These are phyloP conservation scores for Smittium culicis DNA, from an alignment of 371 early-diverging fungal species.

Conservation along the genomic window DNA sequence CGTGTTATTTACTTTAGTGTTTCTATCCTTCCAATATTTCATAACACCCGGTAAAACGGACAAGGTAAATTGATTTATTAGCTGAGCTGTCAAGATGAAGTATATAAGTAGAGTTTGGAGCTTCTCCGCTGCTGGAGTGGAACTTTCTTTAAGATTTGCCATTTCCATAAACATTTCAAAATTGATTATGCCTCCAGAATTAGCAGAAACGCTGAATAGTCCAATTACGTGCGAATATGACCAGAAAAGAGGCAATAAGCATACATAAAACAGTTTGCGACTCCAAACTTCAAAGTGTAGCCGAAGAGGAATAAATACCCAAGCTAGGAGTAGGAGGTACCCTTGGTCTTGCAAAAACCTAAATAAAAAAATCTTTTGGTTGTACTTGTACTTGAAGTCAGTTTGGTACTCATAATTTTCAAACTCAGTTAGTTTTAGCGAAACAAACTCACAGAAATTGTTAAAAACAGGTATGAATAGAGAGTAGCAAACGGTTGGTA, in stretches of 20 bases:
- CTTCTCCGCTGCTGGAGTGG: constrained; percentile 34
- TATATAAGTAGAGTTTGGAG: constrained; percentile 55
- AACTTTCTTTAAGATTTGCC: constrained; percentile 18
- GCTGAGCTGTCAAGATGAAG: constrained; percentile 70
- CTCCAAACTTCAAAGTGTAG: constrained; percentile 31
- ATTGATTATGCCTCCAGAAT: background rate
- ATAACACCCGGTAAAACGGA: constrained; percentile 52
- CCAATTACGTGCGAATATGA: background rate
- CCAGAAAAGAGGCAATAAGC: background rate
- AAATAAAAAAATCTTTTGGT: constrained; percentile 72
- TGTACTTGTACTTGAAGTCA: constrained; percentile 49
- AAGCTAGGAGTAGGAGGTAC: constrained; percentile 67
- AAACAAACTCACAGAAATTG: constrained; percentile 46
- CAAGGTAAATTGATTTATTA: constrained; percentile 57
- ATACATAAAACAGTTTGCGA: background rate
- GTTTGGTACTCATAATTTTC: constrained; percentile 71
- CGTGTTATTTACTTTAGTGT: background rate
- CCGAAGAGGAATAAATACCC: constrained; percentile 70
- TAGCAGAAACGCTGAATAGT: background rate
- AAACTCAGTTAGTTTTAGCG: constrained; percentile 49
- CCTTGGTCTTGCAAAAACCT: constrained; percentile 68
- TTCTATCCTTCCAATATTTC: constrained; percentile 21
- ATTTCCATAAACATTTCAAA: no score
- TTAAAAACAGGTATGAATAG: constrained; percentile 58
- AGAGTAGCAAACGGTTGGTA: constrained; percentile 59